Conservation (phyloP, 108 stramenopile genomes). For the Nitzschia sp. region DNA sequence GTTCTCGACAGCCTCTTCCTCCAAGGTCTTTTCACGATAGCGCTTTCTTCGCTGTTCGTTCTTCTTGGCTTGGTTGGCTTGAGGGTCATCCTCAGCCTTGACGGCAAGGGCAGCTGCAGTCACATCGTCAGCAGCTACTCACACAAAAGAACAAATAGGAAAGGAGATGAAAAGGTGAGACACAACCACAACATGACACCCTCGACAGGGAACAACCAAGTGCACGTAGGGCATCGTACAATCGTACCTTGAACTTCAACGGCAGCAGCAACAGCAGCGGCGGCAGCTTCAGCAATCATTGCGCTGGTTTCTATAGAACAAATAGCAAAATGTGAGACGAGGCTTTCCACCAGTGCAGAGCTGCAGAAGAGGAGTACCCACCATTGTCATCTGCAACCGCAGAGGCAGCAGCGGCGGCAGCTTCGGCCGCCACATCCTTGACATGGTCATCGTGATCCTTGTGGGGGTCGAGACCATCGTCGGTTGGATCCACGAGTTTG, state of each 20-base stretch:
- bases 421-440: constrained; percentile 25
- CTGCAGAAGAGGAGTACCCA: background rate
- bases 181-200: background rate
- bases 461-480: background rate
- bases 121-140: constrained; percentile 28
- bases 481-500: constrained; percentile 1
- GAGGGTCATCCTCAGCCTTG: constrained; percentile 23
- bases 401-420: constrained; percentile 33
- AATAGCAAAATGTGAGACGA: background rate
- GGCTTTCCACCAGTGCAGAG: background rate
- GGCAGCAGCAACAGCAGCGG: constrained; percentile 27
- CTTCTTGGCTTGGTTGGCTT: constrained; percentile 35
- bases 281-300: constrained; percentile 29
- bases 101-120: constrained; percentile 37
- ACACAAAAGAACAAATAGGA: constrained; percentile 2
- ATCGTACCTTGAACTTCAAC: constrained; percentile 21
- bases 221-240: too few relatives aligned
- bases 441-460: constrained; percentile 19
- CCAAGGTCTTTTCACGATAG: constrained; percentile 45
- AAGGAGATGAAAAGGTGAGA: background rate
- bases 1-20: constrained; percentile 33
- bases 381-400: constrained; percentile 22
- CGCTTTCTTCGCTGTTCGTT: constrained; percentile 53
- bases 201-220: background rate
- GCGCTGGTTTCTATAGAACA: constrained; percentile 18